Evolutionary conservation across 1,139 yeast species (phyloP).

Genomic region (Diutina pseudorugosa): DNA sequence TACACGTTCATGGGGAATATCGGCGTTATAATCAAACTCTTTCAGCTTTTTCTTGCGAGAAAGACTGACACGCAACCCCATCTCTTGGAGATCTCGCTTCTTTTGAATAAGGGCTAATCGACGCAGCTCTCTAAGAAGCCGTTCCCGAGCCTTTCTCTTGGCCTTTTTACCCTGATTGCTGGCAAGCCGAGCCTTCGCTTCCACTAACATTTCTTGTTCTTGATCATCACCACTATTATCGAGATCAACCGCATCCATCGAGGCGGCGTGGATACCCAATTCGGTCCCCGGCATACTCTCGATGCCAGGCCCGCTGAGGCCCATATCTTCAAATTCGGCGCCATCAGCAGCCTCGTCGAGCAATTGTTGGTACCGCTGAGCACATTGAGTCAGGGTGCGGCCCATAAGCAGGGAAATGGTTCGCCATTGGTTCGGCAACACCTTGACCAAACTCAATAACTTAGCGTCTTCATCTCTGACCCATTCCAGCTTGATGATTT

Average conservation of each 20-base stretch:
- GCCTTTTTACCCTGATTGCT: slow-evolving; percentile 96
- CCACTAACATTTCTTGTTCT: slow-evolving; percentile 84
- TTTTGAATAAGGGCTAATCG: slow-evolving; percentile 69
- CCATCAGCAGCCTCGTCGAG: slow-evolving; percentile 38
- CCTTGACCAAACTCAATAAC: slow-evolving; percentile 51
- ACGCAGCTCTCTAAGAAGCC: slow-evolving; percentile 61
- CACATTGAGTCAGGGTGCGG: slow-evolving; percentile 78
- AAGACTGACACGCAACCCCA: slow-evolving; percentile 56
- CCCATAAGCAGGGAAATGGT: slow-evolving; percentile 73
- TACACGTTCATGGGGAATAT: slow-evolving; percentile 67
- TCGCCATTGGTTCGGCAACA: slow-evolving; percentile 91
- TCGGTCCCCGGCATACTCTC: slow-evolving; percentile 34
- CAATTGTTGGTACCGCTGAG: slow-evolving; percentile 74
- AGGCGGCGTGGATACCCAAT: neutral
- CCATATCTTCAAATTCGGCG: slow-evolving; percentile 11
- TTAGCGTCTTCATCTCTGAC: slow-evolving; percentile 64
- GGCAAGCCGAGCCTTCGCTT: slow-evolving; percentile 84
- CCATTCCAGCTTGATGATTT: slow-evolving; percentile 56
- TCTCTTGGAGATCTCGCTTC: slow-evolving; percentile 74
- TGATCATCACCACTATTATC: slow-evolving; percentile 61
- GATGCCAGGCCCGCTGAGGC: slow-evolving; percentile 40
- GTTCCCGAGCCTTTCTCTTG: slow-evolving; percentile 77
- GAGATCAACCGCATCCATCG: neutral
- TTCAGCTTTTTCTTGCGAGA: slow-evolving; percentile 41
- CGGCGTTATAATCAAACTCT: slow-evolving; percentile 71